Percentiles rank a stretch among this genome's conserved stretches.
Evolutionary conservation across 768 basidiomycete genomes (phyloP).

Genomic region (Hortiboletus flavorubellus): DNA sequence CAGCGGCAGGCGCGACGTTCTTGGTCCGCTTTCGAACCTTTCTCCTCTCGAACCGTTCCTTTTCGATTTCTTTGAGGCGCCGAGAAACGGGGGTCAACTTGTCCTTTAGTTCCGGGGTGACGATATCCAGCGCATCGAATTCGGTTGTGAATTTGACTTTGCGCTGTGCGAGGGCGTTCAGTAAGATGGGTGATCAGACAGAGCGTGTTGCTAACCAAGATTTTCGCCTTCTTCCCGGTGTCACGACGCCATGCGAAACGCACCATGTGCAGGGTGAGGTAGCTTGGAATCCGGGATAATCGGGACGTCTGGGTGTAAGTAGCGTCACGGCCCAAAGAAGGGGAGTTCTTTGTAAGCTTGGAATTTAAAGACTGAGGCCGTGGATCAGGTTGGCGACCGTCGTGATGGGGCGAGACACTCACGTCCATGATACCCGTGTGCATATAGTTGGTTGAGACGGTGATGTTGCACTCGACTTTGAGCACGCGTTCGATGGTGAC

Average conservation of each 20-base stretch:
- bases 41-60: slow-evolving; percentile 77
- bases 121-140: slow-evolving; percentile 81
- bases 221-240: slow-evolving; percentile 91
- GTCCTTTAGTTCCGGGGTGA: slow-evolving; percentile 71
- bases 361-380: slow-evolving; percentile 71
- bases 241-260: slow-evolving; percentile 94
- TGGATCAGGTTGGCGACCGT: background rate
- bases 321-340: slow-evolving; percentile 76
- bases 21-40: slow-evolving; percentile 80
- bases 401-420: slow-evolving; percentile 23
- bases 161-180: slow-evolving; percentile 42
- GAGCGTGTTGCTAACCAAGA: slow-evolving; percentile 61
- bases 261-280: slow-evolving; percentile 90
- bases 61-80: slow-evolving; percentile 75
- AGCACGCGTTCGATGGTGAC: slow-evolving; percentile 67
- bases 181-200: background rate
- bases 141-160: slow-evolving; percentile 93
- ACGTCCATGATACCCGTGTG: slow-evolving; percentile 80
- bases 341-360: slow-evolving; percentile 81
- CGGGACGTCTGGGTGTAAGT: slow-evolving; percentile 78
- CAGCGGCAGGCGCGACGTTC: slow-evolving; percentile 20
- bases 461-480: slow-evolving; percentile 93
- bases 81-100: slow-evolving; percentile 70
- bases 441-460: slow-evolving; percentile 84
- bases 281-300: slow-evolving; percentile 78